Conservation (phyloP, 1,284 basidiomycete genomes). For the Fomitopsis pinicola region DNA sequence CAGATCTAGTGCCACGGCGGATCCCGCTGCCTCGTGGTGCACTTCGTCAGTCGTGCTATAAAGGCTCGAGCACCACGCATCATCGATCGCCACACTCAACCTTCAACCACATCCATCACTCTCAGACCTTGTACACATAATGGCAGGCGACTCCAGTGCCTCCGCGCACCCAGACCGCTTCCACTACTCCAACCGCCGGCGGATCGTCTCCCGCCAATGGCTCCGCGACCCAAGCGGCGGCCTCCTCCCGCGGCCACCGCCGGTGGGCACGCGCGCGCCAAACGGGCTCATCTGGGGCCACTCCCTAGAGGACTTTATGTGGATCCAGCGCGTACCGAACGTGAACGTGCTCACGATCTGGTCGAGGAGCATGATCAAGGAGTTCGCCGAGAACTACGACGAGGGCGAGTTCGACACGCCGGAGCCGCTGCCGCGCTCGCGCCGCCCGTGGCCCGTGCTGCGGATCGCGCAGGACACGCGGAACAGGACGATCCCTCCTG, state of each 20-base stretch:
- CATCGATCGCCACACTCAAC: neutral
- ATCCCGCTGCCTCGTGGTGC: neutral
- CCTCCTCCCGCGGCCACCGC: conserved; percentile 20
- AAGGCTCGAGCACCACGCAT: neutral
- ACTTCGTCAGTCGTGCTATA: neutral
- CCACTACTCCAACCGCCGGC: neutral
- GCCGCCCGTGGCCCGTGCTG: conserved; percentile 24
- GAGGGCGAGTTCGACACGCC: conserved; percentile 17
- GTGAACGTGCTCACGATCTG: conserved; percentile 24
- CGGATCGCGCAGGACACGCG: conserved; percentile 8
- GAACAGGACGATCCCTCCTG: neutral
- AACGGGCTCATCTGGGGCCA: conserved; percentile 32
- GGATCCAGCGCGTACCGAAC: conserved; percentile 24
- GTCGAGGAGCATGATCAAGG: conserved; percentile 32
- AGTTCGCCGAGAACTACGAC: conserved; percentile 25
- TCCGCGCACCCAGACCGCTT: neutral
- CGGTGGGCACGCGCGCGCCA: conserved; percentile 23
- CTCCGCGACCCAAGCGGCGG: conserved; percentile 22
- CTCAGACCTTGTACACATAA: neutral
- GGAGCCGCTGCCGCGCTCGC: conserved; percentile 15
- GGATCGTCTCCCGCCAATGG: conserved; percentile 3
- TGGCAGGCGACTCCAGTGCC: neutral
- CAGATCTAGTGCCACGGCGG: neutral
- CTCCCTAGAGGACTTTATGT: conserved; percentile 25
- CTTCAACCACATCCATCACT: neutral